These are phyloP conservation scores for Ilex asprella DNA, from an alignment of 257 asterid species.

Conservation along the genomic window DNA sequence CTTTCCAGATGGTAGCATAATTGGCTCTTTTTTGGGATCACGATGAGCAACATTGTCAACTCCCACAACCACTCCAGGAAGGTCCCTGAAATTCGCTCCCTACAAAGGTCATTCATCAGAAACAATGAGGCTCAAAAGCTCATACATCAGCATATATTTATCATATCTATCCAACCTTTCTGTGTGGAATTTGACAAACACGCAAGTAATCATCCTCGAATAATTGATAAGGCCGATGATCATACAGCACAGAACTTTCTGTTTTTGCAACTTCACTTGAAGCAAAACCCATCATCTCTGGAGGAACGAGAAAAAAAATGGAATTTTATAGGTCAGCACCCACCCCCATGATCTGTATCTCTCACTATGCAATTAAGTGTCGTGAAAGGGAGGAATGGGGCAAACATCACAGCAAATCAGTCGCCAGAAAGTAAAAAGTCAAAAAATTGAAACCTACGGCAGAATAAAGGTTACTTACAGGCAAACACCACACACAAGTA, in stretches of 20 bases:
- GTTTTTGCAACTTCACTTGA: conserved; percentile 16
- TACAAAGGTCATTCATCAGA: conserved; percentile 9
- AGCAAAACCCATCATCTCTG: conserved; percentile 44
- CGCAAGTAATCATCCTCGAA: conserved; percentile 51
- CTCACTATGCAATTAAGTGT: not conserved
- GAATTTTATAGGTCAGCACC: not conserved
- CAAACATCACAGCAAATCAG: not conserved
- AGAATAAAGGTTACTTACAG: too few relatives aligned
- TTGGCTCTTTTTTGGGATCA: conserved; percentile 41
- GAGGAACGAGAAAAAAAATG: conserved; percentile 1
- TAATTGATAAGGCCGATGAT: conserved; percentile 55
- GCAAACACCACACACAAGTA: too few relatives aligned
- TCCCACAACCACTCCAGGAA: conserved; percentile 65
- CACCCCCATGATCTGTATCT: not conserved
- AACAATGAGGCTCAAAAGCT: not conserved
- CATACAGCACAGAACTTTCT: conserved; percentile 29
- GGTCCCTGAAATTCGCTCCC: conserved; percentile 83
- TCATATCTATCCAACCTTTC: conserved; percentile 29
- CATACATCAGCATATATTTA: not conserved
- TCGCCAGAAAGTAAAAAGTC: too few relatives aligned
- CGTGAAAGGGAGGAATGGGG: not conserved
- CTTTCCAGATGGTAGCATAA: conserved; percentile 62
- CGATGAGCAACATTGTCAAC: conserved; percentile 57
- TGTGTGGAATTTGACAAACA: conserved; percentile 52
- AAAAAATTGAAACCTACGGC: too few relatives aligned